Base-by-base conservation (phyloP, 495 filamentous ascomycete species). In the Chaetomidium leptoderma region DNA sequence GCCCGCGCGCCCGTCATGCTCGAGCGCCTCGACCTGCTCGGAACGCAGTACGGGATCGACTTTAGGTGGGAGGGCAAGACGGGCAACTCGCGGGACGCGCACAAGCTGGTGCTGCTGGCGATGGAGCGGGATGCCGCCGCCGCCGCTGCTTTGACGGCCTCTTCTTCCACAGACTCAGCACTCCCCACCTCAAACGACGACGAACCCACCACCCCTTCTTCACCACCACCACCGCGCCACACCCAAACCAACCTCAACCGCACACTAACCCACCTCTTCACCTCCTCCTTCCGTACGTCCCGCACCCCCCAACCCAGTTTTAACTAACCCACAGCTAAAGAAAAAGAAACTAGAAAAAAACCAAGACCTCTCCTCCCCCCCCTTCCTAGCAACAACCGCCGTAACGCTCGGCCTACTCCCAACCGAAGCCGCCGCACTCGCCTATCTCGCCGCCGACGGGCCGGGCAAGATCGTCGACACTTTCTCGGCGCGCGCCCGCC, bases 81-180 rank as follows among this genome's bases (percentile, higher is more conserved):
- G 16, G 91, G 91, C 6, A 86, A 82, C 49, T 88, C 90, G 29
- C 71, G 85, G 39, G 85, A 92, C 62, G 85, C 83, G 44, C 90
- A 95, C 69, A 83, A 88, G 46, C 66, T 96, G 49, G 77, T 93
- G 29, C 83, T 90, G 60, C 81, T 86, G 43, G 71, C 74, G 3
- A 86, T 80, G n/a, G 83, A 81, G 36, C 67, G 74, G 45, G 81
- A 82, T 63, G 72, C 73, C 57, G 9, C 66, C 59, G 6, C 56
- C 0, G 56, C 55, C 4, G 43, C 37, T 17, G 11, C 47, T 17
- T n/a, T 19, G 21, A 32, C 62, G 26, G 1, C 43, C 29, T 23
- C 37, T 3, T 46, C 48, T 23, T 27, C 21, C 7, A 13, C 21
- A 13, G 9, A 27, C 17, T n/a, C 30, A 23, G 50, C 17, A 11